Evolutionary conservation across 139 green algal genomes (phyloP).

Genomic region (Ettlia oleoabundans): DNA sequence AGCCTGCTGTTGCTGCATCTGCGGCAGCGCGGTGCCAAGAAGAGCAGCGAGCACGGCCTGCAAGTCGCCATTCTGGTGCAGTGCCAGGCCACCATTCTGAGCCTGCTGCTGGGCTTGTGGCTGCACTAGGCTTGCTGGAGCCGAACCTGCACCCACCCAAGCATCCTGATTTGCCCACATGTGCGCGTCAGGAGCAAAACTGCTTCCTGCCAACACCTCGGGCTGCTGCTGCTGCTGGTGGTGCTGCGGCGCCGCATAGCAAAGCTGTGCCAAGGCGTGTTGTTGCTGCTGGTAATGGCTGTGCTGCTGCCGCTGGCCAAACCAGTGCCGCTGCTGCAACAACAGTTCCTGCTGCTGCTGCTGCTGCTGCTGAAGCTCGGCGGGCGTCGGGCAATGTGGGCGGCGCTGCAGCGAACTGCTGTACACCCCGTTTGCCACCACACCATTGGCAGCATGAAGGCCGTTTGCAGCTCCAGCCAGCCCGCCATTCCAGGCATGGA

Average conservation of each 20-base stretch:
- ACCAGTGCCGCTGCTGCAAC: neutral
- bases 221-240: neutral
- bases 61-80: too few relatives aligned
- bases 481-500: neutral
- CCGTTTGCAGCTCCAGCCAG: too few relatives aligned
- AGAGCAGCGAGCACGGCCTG: too few relatives aligned
- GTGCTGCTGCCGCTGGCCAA: conserved; percentile 20
- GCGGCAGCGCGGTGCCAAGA: too few relatives aligned
- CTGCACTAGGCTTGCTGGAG: neutral
- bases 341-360: neutral
- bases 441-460: too few relatives aligned
- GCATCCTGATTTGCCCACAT: too few relatives aligned
- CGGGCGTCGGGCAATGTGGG: neutral
- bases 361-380: conserved; percentile 1
- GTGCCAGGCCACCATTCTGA: neutral
- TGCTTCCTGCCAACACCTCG: conserved; percentile 13
- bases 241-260: neutral
- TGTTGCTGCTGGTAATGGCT: neutral
- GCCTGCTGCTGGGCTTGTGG: neutral
- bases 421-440: neutral
- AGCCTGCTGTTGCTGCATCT: too few relatives aligned
- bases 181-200: too few relatives aligned
- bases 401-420: neutral
- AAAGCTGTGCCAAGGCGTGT: neutral
- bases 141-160: too few relatives aligned